Percentiles rank a stretch among this genome's conserved stretches.
Evolutionary conservation across 768 basidiomycete species (phyloP).

Genomic region (Hirschioporus abietinus): DNA sequence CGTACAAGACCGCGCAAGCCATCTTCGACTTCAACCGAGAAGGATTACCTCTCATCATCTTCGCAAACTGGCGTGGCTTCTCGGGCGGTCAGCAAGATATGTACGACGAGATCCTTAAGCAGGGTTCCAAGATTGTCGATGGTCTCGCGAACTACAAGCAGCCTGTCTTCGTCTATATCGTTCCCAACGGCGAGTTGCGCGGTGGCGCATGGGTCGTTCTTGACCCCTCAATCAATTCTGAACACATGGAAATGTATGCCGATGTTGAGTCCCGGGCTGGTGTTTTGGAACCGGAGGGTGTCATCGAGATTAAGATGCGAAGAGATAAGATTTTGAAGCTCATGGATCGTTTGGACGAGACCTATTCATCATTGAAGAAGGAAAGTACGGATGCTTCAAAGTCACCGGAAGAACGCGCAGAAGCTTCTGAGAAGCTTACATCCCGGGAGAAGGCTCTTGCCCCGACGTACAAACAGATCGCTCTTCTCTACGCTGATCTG

Average conservation of each 20-base stretch:
- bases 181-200: conserved; percentile 97
- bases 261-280: conserved; percentile 95
- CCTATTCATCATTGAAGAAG: conserved; percentile 75
- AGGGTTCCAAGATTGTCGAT: conserved; percentile 98
- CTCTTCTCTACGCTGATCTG: conserved; percentile 90
- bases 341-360: conserved; percentile 90
- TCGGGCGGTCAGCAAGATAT: conserved; percentile 99
- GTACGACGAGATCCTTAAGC: conserved; percentile 96
- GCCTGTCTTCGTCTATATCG: conserved; percentile 96
- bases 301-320: conserved; percentile 97
- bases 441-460: conserved; percentile 75
- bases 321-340: conserved; percentile 84
- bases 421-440: conserved; percentile 61
- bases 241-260: conserved; percentile 99
- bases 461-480: conserved; percentile 92
- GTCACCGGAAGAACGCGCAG: conserved; percentile 67
- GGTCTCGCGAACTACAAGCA: conserved; percentile 96
- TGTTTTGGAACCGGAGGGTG: conserved; percentile 94
- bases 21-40: conserved; percentile 99
- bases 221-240: conserved; percentile 93
- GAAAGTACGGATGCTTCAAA: conserved; percentile 73
- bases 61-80: conserved; percentile 99
- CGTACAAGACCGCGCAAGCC: conserved; percentile 98
- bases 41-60: conserved; percentile 93
- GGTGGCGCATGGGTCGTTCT: conserved; percentile 99